These are phyloP conservation scores for Candida germanica DNA, from an alignment of 805 yeast species.

Conservation along the genomic window DNA sequence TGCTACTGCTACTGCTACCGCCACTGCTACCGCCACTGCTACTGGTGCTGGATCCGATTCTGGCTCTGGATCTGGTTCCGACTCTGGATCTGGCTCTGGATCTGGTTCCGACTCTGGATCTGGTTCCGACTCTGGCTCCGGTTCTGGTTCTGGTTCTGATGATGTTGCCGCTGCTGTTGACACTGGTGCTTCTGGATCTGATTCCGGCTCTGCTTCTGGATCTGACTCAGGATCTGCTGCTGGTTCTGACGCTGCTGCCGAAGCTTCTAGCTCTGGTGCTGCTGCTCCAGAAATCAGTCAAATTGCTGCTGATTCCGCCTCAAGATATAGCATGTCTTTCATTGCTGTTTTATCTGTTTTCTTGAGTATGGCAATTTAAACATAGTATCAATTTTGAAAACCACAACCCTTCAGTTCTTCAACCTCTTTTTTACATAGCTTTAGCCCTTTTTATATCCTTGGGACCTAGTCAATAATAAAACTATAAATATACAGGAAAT, in stretches of 20 bases:
- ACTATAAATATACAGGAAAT: not conserved
- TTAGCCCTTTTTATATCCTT: not conserved
- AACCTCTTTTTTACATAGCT: not conserved
- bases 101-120: constrained; percentile 1
- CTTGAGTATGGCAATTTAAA: not conserved
- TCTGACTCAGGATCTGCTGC: constrained; percentile 5
- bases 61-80: constrained; percentile 1
- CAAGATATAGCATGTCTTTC: constrained; percentile 6
- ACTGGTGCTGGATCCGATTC: constrained; percentile 1
- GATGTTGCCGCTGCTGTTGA: constrained; percentile 1
- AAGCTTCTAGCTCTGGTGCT: constrained; percentile 1
- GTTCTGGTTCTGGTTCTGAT: constrained; percentile 4
- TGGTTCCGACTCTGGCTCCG: constrained; percentile 5
- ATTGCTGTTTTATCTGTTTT: constrained; percentile 6
- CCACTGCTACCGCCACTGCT: constrained; percentile 1
- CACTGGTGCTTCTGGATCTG: constrained; percentile 2
- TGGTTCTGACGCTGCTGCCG: constrained; percentile 1
- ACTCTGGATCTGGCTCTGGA: constrained; percentile 4
- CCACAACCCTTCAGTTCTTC: not conserved
- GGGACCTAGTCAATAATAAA: not conserved
- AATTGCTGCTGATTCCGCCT: constrained; percentile 7
- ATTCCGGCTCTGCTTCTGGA: constrained; percentile 4
- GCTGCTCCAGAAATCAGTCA: constrained; percentile 6
- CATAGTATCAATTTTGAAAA: not conserved
- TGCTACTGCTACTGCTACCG: constrained; percentile 8